Base-by-base conservation (phyloP, 2,329 filamentous ascomycete species). In the Emericellopsis atlantica region DNA sequence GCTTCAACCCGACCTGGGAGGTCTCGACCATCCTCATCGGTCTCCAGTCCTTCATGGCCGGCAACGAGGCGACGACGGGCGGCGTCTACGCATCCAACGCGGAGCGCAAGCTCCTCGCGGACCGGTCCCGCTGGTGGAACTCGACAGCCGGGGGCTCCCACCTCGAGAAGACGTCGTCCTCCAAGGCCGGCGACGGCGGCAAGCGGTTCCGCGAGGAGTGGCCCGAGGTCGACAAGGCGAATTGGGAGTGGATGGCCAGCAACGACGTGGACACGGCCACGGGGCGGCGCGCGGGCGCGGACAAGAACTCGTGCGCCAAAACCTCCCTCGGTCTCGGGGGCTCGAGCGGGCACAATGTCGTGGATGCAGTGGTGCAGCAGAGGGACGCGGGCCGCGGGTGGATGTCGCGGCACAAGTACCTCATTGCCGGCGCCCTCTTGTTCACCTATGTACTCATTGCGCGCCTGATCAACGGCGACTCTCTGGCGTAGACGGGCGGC, bases 1-100 rank as follows among this genome's bases (percentile, higher is more conserved):
- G 84, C 23, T 98, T 96, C 70, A 98, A 98, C 59, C 92, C 92
- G 2, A 89, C 92, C 1, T 98, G 92, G 92, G 90, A 95, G 56
- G 92, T 98, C 7, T 90, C 84, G 41, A 98, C 92, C 1, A 98
- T 98, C 48, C 69, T 98, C 14, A 93, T 94, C 42, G 92, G 92
- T 9, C 74, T 98, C 23, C 69, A 96, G 46, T 93, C 84, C 32
- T 98, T 98, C 64, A 98, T 98, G 92, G 96, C 90, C 3, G 87
- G 85, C 49, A 90, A 98, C 56, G 92, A 98, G 66, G 95, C 96
- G 84, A 98, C 92, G 0, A 96, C 92, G 0, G 92, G 92, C 2
- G 89, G 82, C 24, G 77, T 98, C 24, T 81, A 81, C 6, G 85
- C 81, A 15, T 82, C 77, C 0, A 76, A 85, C 39, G 68, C 74